These are phyloP conservation scores for Symbiodinium natans DNA, from an alignment of 73 alveolate species.

Conservation along the genomic window DNA sequence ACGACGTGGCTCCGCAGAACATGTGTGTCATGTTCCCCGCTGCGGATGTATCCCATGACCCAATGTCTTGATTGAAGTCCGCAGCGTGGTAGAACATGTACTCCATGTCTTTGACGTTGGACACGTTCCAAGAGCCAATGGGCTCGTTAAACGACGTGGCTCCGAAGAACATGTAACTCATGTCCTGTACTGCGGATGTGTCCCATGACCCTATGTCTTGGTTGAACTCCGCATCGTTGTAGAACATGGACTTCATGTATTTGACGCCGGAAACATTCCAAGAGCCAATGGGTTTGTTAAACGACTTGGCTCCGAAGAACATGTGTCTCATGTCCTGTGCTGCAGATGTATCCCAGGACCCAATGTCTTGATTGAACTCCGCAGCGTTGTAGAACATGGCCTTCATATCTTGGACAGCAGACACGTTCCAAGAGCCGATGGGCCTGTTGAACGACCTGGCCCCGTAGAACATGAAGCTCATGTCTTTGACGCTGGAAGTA, in stretches of 20 bases:
- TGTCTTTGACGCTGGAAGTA: background rate
- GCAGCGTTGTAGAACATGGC: slow-evolving; percentile 40
- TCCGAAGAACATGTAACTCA: background rate
- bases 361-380: slow-evolving; percentile 20
- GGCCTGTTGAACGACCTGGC: slow-evolving; percentile 21
- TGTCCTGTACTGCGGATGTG: background rate
- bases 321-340: slow-evolving; percentile 12
- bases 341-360: slow-evolving; percentile 44
- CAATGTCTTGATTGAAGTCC: slow-evolving; percentile 20
- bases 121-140: background rate
- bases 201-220: background rate
- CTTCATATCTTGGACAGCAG: background rate
- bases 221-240: background rate
- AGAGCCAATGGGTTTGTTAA: slow-evolving; percentile 1
- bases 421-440: slow-evolving; percentile 23
- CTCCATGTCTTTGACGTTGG: slow-evolving; percentile 6
- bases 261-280: slow-evolving; percentile 51
- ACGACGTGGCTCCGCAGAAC: slow-evolving; percentile 2
- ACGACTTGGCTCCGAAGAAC: slow-evolving; percentile 41
- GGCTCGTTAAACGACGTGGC: slow-evolving; percentile 9
- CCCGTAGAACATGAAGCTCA: background rate
- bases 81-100: slow-evolving; percentile 20
- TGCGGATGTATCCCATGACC: slow-evolving; percentile 20
- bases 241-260: background rate
- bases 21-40: background rate